These are phyloP conservation scores for Ephemerocybe angulata DNA, from an alignment of 768 basidiomycete genomes.

Conservation along the genomic window DNA sequence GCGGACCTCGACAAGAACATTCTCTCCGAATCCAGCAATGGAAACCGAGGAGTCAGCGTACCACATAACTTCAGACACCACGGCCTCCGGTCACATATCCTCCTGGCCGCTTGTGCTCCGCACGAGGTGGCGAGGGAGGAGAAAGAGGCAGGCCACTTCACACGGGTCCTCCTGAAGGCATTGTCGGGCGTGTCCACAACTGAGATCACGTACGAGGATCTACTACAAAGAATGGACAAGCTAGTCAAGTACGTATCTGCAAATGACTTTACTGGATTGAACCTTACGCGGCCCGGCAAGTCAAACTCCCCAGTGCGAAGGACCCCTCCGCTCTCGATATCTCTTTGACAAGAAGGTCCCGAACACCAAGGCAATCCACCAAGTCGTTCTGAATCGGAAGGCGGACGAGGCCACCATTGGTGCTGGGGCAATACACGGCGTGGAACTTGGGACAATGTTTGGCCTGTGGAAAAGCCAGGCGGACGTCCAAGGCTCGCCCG, in stretches of 20 bases:
- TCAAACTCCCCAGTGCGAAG: constrained; percentile 21
- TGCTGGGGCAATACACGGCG: background rate
- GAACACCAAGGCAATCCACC: constrained; percentile 2
- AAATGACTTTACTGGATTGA: background rate
- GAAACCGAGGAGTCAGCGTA: background rate
- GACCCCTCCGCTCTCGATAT: constrained; percentile 2
- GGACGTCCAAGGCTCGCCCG: background rate
- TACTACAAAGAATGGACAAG: constrained; percentile 2
- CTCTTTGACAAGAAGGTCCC: constrained; percentile 10
- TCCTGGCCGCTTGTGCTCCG: constrained; percentile 12
- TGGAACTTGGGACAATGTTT: background rate
- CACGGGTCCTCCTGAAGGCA: constrained; percentile 8
- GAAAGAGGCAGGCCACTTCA: constrained; percentile 10
- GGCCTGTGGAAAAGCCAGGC: background rate
- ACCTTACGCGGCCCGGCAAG: background rate
- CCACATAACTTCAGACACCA: background rate
- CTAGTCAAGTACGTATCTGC: background rate
- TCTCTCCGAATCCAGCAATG: background rate
- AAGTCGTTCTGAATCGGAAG: no score
- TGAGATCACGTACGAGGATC: constrained; percentile 7
- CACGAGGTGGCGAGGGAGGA: constrained; percentile 12
- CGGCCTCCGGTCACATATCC: constrained; percentile 9
- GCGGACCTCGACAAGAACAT: constrained; percentile 4
- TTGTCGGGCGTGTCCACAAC: background rate
- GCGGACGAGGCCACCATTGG: no score